Evolutionary conservation across 352 stramenopile genomes (phyloP).

Genomic region (Thalassiosira livingstoniorum): DNA sequence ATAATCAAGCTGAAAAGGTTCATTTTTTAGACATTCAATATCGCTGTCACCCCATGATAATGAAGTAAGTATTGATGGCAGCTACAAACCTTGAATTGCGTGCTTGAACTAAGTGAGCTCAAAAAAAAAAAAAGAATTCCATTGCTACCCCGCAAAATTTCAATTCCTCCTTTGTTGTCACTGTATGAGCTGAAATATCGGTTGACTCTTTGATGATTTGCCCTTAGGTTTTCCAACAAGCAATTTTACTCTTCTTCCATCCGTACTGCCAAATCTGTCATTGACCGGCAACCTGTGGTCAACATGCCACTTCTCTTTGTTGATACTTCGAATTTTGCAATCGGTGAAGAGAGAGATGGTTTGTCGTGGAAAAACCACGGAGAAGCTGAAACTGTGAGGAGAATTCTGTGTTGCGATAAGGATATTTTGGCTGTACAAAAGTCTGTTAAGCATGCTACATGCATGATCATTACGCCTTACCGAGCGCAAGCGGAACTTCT

Average conservation of each 20-base stretch:
- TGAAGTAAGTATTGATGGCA: too few relatives aligned
- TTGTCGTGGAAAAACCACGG: constrained; percentile 25
- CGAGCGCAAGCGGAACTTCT: constrained; percentile 43
- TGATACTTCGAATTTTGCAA: constrained; percentile 27
- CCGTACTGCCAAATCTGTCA: constrained; percentile 15
- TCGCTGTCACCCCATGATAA: constrained; percentile 48
- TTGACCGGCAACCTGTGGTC: constrained; percentile 18
- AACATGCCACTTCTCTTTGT: constrained; percentile 36
- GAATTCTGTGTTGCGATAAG: constrained; percentile 32
- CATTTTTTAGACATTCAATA: constrained; percentile 68
- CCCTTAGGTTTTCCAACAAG: constrained; percentile 62
- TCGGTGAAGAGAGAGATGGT: constrained; percentile 29
- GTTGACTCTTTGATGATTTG: too few relatives aligned
- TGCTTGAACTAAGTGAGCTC: too few relatives aligned
- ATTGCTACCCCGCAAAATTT: too few relatives aligned
- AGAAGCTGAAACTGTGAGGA: constrained; percentile 32
- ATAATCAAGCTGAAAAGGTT: constrained; percentile 26
- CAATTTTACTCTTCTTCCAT: constrained; percentile 50
- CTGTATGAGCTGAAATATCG: too few relatives aligned
- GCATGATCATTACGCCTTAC: constrained; percentile 57
- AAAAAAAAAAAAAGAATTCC: too few relatives aligned
- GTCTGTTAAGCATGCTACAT: constrained; percentile 14
- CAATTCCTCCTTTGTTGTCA: too few relatives aligned
- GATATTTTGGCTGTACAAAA: constrained; percentile 28
- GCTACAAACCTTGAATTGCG: too few relatives aligned